Base-by-base conservation (phyloP, 768 basidiomycete genomes). In the Dentipellis fragilis region DNA sequence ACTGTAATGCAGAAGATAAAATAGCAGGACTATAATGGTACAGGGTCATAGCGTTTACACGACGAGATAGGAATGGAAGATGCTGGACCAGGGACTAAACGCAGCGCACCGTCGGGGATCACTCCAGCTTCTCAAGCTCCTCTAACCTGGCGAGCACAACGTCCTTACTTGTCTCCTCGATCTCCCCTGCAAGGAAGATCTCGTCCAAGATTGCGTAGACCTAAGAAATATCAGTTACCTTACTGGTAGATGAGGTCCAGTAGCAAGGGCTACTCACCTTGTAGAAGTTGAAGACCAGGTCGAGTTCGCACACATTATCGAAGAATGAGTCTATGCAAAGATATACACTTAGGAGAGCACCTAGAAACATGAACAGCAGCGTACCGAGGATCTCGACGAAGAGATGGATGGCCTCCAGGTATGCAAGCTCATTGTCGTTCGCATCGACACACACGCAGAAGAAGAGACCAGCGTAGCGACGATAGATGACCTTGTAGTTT, bases 151-250 rank as follows among this genome's bases (percentile, higher is more conserved):
- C 80, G 46, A 98, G 72, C 2, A 98, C 94, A 29, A 98, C 95
- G 54, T 93, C 91, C 66, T 97, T 98, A 67, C 89, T 93, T 36
- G 95, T 98, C 71, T 98, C 96, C 70, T 98, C 94, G 42, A 98
- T 88, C 72, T 99, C 96, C 4, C 96, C 96, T 2, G 96, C 96
- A 12, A 99, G 78, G 73, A 99, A 98, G 52, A 97, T 91, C 67
- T 99, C 96, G 67, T 99, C 96, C 55, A 99, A 76, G 54, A 99
- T 97, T 2, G 96, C 93, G 65, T 99, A 98, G 7, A 98, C 95
- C 91, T 95, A 23, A 10, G 29, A 29, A 6, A 3, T 29, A 29
- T 29, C 29, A 29, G 29, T 29, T 6, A 29, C 3, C 29, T 3
- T 29, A 6, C 6, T 29, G 29, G 6, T 29, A 29, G 3, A 6